These are phyloP conservation scores for Ensete glaucum DNA, from an alignment of 176 grass and related monocot genomes.

Conservation along the genomic window DNA sequence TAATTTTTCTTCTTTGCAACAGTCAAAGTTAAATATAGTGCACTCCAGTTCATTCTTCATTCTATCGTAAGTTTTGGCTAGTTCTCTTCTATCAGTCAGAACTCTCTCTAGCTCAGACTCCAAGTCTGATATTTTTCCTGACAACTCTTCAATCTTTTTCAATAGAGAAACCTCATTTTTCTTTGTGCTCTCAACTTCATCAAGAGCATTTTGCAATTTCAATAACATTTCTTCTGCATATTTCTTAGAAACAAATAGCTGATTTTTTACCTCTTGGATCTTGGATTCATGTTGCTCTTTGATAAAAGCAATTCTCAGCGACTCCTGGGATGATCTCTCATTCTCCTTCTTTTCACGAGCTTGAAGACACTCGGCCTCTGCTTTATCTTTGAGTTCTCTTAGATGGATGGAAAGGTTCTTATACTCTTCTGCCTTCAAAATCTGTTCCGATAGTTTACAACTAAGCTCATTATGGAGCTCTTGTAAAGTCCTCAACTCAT, in stretches of 20 bases:
- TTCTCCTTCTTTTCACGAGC: conserved; percentile 57
- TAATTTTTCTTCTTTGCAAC: conserved; percentile 85
- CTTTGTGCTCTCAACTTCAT: conserved; percentile 78
- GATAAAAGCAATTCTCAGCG: conserved; percentile 94
- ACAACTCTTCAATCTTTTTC: conserved; percentile 89
- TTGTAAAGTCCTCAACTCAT: conserved; percentile 47
- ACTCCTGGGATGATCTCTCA: conserved; percentile 67
- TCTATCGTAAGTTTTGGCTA: conserved; percentile 72
- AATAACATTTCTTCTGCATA: conserved; percentile 98
- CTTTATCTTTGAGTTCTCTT: conserved; percentile 78
- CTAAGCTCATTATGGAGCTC: conserved; percentile 67
- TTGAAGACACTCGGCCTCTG: conserved; percentile 37
- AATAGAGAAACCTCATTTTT: conserved; percentile 86
- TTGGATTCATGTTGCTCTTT: conserved; percentile 96
- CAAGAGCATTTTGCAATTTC: conserved; percentile 84
- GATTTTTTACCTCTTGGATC: conserved; percentile 89
- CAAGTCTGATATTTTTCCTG: conserved; percentile 65
- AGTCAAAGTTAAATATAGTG: conserved; percentile 67
- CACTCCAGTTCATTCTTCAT: conserved; percentile 79
- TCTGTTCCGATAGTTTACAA: conserved; percentile 73
- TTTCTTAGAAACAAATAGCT: conserved; percentile 63
- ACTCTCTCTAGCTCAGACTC: conserved; percentile 62
- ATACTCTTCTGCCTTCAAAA: conserved; percentile 80
- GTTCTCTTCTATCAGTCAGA: conserved; percentile 72
- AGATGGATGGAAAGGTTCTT: conserved; percentile 83